phyloP scores from a whole-genome alignment of 2,329 filamentous ascomycete genomes.

The Diaporthe ilicicola region DNA sequence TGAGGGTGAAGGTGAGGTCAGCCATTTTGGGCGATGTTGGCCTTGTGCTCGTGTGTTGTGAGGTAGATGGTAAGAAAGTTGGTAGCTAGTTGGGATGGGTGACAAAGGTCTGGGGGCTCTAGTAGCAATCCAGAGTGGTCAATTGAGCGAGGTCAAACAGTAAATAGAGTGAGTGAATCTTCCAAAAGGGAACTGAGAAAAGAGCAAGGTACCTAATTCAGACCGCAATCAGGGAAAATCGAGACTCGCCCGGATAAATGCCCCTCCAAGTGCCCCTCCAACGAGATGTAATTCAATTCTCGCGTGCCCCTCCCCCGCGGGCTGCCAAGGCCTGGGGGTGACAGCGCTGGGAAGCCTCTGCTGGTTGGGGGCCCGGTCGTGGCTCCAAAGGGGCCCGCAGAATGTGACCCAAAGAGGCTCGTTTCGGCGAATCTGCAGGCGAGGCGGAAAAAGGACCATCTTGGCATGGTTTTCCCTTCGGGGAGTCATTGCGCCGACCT shows the following conservation, averaged over 20 bases:
- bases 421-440: constrained; percentile 22
- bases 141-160: not conserved
- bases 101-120: not conserved
- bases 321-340: constrained; percentile 18
- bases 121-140: not conserved
- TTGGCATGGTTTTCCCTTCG: not conserved
- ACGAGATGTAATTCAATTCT: not conserved
- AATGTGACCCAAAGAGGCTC: not conserved
- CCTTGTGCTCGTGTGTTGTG: not conserved
- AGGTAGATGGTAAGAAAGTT: not conserved
- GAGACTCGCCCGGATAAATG: constrained; percentile 14
- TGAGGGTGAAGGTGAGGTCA: constrained; percentile 67
- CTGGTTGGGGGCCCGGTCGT: not conserved
- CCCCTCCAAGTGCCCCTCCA: constrained; percentile 19
- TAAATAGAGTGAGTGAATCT: not conserved
- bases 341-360: constrained; percentile 2
- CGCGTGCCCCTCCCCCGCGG: constrained; percentile 25
- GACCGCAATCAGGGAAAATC: not conserved
- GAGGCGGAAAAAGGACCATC: constrained; percentile 16
- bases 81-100: not conserved
- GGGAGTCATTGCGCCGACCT: constrained; percentile 16
- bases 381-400: constrained; percentile 7
- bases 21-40: constrained; percentile 54
- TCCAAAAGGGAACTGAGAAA: not conserved
- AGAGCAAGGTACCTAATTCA: not conserved